These are phyloP conservation scores for Lepidium aucheri DNA, from an alignment of 345 rosid species.

Conservation along the genomic window DNA sequence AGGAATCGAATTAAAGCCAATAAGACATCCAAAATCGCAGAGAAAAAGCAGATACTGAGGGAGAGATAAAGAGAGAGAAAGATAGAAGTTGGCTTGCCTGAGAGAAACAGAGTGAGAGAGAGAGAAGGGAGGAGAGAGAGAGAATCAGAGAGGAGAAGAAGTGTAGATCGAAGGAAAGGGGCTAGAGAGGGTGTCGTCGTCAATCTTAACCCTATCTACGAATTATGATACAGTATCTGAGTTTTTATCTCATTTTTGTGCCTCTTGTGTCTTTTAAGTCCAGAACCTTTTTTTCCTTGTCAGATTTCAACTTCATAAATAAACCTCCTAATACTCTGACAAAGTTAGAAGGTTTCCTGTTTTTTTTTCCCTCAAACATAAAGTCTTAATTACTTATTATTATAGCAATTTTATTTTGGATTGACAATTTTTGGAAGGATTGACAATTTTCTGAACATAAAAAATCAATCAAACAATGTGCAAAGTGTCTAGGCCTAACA, in stretches of 20 bases:
- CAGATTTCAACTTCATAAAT: background rate
- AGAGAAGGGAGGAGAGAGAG: background rate
- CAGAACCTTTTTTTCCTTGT: background rate
- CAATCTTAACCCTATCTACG: constrained; percentile 26
- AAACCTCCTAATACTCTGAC: no score
- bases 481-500: no score
- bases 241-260: background rate
- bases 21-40: background rate
- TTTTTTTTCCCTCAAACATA: no score
- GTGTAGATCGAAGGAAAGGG: constrained; percentile 17
- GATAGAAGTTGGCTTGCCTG: constrained; percentile 20
- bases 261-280: background rate
- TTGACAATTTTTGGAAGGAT: no score
- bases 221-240: background rate
- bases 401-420: no score
- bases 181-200: constrained; percentile 5
- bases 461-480: no score
- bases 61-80: background rate
- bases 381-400: no score
- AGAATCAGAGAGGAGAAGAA: background rate
- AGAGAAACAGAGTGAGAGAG: constrained; percentile 1
- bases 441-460: no score
- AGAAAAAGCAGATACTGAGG: background rate
- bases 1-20: background rate
- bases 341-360: no score